Evolutionary conservation across 345 rosid genomes (phyloP), one percentile per base, ranked within the genome.

Genomic region (Gossypium stocksii): DNA sequence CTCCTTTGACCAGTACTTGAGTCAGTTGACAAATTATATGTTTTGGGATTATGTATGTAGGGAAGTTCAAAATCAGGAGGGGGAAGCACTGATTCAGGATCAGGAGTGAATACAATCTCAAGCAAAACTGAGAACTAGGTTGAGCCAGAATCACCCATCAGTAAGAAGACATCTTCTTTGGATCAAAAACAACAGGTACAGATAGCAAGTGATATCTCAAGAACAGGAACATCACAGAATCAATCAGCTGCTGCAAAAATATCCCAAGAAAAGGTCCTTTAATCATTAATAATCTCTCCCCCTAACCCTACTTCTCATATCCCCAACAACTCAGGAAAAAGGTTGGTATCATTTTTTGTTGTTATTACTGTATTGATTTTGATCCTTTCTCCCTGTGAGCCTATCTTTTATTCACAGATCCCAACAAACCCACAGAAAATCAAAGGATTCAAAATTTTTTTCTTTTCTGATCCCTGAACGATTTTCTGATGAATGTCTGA

Each of bases 71-170:
- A 77, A 83, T 88, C 98, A 48, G 93, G 87, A 66, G 97, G 83
- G 4, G 97, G 87, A 76, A 93, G 91, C 84, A 80, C 88, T 17
- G 98, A 93, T 68, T 91, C 99, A 66, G 99, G 97, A 67, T 95
- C 99, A 72, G 99, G 88, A 17, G 70, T 83, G 53, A 90, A 90
- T 83, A 87, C 85, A 49, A 77, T 86, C 48, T 87, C 98, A 80
- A 83, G 94, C 83, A 86, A 87, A 82, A 87, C 83, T 67, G 97
- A 92, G 63, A 83, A 86, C 27, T 91, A 80, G 67, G 67, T 77
- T 8, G 91, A 88, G 51, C 86, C 91, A 20, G 99, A 94, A 77
- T 92, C 99, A 74, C 96, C 99, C 1, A 84, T 90, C 58, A 89
- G 91, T 77, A 86, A 76, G 76, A 91, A 87, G 59, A 79, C 82